These are phyloP conservation scores for Brassica napus DNA, from an alignment of 345 rosid genomes.

Conservation along the genomic window Da-Ae NC_063452.1:47468001-47468500, in stretches of 20 bases:
- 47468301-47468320: constrained; percentile 44
- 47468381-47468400: no score
- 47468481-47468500: no score
- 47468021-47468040: background rate
- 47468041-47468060: background rate
- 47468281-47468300: constrained; percentile 87
- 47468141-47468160: constrained; percentile 72
- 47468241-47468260: constrained; percentile 10
- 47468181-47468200: constrained; percentile 16
- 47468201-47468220: constrained; percentile 7
- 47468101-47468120: constrained; percentile 58
- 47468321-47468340: constrained; percentile 16
- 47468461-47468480: no score
- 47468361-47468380: no score
- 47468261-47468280: constrained; percentile 86
- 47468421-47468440: no score
- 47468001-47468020: background rate
- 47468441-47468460: no score
- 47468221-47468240: background rate
- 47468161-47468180: constrained; percentile 76
- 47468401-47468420: no score
- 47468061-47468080: constrained; percentile 10
- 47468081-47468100: constrained; percentile 51
- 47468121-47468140: constrained; percentile 77
- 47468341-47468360: background rate